phyloP scores from a whole-genome alignment of 805 yeast species.

The Kodamaea jinghongensis region DNA sequence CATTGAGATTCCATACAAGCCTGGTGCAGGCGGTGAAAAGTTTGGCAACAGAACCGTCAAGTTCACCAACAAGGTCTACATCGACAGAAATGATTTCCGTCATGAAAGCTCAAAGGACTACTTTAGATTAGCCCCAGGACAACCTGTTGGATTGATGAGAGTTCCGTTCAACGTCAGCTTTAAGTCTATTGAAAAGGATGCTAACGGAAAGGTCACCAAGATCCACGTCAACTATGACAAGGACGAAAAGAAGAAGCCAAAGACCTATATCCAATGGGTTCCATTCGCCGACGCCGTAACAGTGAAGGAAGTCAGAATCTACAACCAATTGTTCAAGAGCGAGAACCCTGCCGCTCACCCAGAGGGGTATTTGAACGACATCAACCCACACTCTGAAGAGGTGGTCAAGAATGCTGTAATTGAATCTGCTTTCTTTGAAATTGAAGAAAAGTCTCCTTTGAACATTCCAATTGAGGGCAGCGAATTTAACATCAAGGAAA shows the following conservation, averaged over 20 bases:
- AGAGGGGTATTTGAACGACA: constrained; percentile 82
- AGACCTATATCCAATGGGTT: constrained; percentile 96
- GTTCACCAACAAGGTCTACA: constrained; percentile 74
- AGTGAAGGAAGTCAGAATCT: constrained; percentile 76
- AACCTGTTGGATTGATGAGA: constrained; percentile 90
- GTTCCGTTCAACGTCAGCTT: constrained; percentile 83
- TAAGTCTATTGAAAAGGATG: constrained; percentile 62
- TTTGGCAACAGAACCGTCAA: constrained; percentile 65
- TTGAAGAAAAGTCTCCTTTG: constrained; percentile 73
- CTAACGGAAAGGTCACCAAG: constrained; percentile 59
- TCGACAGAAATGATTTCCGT: constrained; percentile 86
- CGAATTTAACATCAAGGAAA: constrained; percentile 72
- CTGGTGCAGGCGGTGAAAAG: constrained; percentile 60
- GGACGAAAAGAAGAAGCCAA: constrained; percentile 74
- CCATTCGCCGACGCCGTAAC: constrained; percentile 61
- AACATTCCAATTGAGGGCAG: constrained; percentile 55
- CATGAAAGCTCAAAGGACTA: constrained; percentile 60
- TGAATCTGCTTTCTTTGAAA: constrained; percentile 71
- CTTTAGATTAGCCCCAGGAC: constrained; percentile 91
- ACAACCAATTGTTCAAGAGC: constrained; percentile 81
- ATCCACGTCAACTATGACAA: constrained; percentile 80
- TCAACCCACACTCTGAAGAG: constrained; percentile 76
- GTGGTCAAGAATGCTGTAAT: constrained; percentile 63
- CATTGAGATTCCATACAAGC: constrained; percentile 83
- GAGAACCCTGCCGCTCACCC: constrained; percentile 91